Evolutionary conservation across 352 stramenopile species (phyloP), one percentile per base, ranked within the genome.

Genomic region (Blastocystis sp.): DNA sequence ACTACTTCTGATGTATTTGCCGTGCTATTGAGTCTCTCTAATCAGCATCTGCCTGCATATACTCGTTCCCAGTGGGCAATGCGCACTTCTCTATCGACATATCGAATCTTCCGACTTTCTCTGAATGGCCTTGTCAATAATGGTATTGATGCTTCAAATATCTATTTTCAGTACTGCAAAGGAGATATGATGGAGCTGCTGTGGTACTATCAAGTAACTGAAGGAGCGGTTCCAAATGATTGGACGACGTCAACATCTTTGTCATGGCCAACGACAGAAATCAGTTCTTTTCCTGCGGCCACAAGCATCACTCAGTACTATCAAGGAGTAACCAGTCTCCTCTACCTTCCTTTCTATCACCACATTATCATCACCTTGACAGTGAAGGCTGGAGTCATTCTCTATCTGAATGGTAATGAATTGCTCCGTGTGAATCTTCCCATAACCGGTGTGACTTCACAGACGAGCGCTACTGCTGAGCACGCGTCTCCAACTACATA

Each of bases 371-470:
- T 88, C 66, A 79, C 62, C 0, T 56, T 88, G 37, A 88, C 9
- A 4, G 55, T 76, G 45, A 79, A 88, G 62, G 77, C 77, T 15
- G 77, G 77, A 55, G 66, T 26, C 37, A 50, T 79, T 11, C 18
- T 88, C 13, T 88, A 88, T 23, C 55, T 88, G 41, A 88, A 88
- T 34, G 77, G 77, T 55, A 20, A 77, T 29, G 77, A 76, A 54
- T 61, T 88, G 3, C 62, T 39, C 53, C 41, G 77, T n/a, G 23
- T 68, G 13, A 88, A 77, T 45, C 26, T 88, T 26, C 77, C 77
- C 41, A 29, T n/a, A 11, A 59, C 26, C 1, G 8, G 2, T 0
- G 20, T 87, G 3, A 45, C 53, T 26, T 20, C 41, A 2, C 50
- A 23, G 8, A 88, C 77, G 13, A 9, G 8, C 0, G 77, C 77